These are phyloP conservation scores for Phytophthora palmivora DNA, from an alignment of 352 stramenopile species.

Conservation along the genomic window DNA sequence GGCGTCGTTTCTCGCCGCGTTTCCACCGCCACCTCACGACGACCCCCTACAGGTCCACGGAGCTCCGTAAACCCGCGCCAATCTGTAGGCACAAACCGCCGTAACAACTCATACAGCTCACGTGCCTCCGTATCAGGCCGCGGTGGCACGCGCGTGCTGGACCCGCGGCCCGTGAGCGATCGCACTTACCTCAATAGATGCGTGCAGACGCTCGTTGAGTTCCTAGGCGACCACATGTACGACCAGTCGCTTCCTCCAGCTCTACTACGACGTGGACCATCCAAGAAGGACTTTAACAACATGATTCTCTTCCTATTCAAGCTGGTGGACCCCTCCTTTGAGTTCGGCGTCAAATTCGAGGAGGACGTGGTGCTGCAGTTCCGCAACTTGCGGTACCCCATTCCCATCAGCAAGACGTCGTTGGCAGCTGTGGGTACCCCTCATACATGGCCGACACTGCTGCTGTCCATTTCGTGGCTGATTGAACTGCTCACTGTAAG, in stretches of 20 bases:
- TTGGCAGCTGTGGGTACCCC: constrained; percentile 94
- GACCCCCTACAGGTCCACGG: constrained; percentile 38
- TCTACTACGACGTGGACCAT: constrained; percentile 92
- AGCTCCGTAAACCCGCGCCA: constrained; percentile 55
- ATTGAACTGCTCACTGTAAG: constrained; percentile 93
- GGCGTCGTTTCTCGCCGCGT: constrained; percentile 53
- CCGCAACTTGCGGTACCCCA: constrained; percentile 93
- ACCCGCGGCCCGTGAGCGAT: constrained; percentile 91
- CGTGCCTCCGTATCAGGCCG: constrained; percentile 58
- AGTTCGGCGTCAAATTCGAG: constrained; percentile 80
- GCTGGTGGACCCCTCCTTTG: constrained; percentile 93
- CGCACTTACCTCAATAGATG: constrained; percentile 93
- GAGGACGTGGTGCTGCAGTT: constrained; percentile 78
- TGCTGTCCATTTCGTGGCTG: constrained; percentile 97
- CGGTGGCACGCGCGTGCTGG: constrained; percentile 50
- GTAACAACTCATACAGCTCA: constrained; percentile 72
- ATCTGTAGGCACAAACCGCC: constrained; percentile 51
- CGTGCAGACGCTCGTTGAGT: constrained; percentile 95
- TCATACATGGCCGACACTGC: constrained; percentile 96
- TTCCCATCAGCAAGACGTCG: constrained; percentile 96
- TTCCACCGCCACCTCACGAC: constrained; percentile 42
- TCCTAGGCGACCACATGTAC: constrained; percentile 92
- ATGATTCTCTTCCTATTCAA: constrained; percentile 98
- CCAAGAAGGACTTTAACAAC: constrained; percentile 97
- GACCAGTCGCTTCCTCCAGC: constrained; percentile 92